Evolutionary conservation across 306 rosid species (phyloP), one percentile per base, ranked within the genome.

Genomic region (Datisca glomerata): DNA sequence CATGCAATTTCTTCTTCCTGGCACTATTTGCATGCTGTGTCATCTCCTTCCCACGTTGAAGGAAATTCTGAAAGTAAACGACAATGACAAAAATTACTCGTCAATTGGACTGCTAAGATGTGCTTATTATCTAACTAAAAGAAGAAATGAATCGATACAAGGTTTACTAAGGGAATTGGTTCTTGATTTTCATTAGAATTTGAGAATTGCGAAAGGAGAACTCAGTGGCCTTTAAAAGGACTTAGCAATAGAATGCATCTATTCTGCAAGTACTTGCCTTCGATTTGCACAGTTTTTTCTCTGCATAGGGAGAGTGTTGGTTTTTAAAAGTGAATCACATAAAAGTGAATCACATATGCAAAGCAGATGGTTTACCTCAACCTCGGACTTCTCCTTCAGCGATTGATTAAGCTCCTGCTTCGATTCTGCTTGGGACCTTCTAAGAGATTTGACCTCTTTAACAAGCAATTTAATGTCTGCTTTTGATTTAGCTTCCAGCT

Each of bases 391-490:
- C 25, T 71, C 85, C 66, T 59, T 29, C 21, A 44, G 61, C 2
- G 73, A 49, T 50, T 63, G 81, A 84, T 70, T 80, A 82, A 64
- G 85, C 66, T 84, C 84, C 48, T 71, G 63, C 68, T 84, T 81
- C 57, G 80, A 70, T 62, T 62, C 58, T 25, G 34, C 59, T 56
- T 70, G 92, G 24, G 85, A 75, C 33, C 60, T 80, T 18, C 99
- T 86, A 38, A 91, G 93, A 61, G 85, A 80, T 73, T 85, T 91
- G 57, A 89, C 91, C 68, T 80, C 93, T 63, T 72, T 80, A 57
- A 84, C 85, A 61, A 77, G 73, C 37, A 89, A 64, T 69, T 78
- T 89, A 58, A 56, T 84, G 56, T 91, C 99, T 28, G 87, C 92
- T 67, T 78, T 84, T 21, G 99, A 91, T 51, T 81, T 91, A 28